Percentiles rank a stretch among this genome's conserved stretches.
Evolutionary conservation across 208 protist genomes (phyloP).

Genomic region (Acanthamoeba sp.): DNA sequence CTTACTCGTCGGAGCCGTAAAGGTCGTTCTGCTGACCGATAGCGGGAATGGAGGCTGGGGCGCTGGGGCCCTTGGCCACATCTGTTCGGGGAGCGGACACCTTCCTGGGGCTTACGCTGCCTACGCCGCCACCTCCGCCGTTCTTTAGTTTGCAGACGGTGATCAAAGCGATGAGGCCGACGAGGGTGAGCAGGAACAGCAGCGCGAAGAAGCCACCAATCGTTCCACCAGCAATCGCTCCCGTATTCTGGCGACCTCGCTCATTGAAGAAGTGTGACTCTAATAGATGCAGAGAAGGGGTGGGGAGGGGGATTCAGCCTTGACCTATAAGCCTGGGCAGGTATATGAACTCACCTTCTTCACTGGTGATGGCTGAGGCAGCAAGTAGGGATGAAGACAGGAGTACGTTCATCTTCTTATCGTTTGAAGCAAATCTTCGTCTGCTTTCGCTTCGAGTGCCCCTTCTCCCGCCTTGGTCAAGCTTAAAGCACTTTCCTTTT

Average conservation of each 20-base stretch:
- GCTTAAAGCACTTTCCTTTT: no score
- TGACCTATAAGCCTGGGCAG: no score
- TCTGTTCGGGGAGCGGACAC: not conserved
- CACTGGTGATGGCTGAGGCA: no score
- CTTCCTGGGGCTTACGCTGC: not conserved
- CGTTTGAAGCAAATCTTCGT: no score
- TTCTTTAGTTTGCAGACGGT: conserved; percentile 10
- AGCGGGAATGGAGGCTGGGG: not conserved
- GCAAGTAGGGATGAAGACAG: no score
- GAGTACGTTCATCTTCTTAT: no score
- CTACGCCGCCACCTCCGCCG: not conserved
- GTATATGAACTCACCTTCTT: no score
- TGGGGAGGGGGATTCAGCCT: no score
- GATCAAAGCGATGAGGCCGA: conserved; percentile 16
- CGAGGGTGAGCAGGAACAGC: conserved; percentile 20
- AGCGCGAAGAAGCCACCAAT: conserved; percentile 33
- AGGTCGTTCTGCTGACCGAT: conserved; percentile 27
- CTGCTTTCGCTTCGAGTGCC: no score
- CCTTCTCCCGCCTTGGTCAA: no score
- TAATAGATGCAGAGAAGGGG: not conserved
- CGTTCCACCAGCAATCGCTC: conserved; percentile 24
- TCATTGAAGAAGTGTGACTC: not conserved
- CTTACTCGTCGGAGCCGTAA: conserved; percentile 29
- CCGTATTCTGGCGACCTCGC: not conserved
- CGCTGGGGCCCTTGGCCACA: not conserved